Conservation (phyloP, 1,284 basidiomycete species). For the Caloboletus firmus region DNA sequence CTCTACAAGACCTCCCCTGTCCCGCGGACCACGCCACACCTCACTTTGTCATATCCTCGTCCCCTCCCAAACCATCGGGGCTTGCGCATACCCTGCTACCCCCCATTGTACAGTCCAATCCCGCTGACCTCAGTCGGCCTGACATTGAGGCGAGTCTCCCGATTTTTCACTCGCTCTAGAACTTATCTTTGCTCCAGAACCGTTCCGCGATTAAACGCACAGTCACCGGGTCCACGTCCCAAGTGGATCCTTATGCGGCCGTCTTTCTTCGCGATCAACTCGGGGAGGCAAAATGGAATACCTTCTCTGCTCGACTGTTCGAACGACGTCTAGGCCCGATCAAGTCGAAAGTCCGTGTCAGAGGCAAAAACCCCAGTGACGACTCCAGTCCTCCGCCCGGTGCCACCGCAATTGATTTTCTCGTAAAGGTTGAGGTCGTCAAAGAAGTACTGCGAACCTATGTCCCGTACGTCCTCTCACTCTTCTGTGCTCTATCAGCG, state of each 20-base stretch:
- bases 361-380: constrained; percentile 31
- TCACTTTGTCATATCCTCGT: constrained; percentile 22
- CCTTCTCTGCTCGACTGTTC: constrained; percentile 48
- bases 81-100: constrained; percentile 34
- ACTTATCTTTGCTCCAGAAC: constrained; percentile 27
- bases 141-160: constrained; percentile 26
- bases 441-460: constrained; percentile 48
- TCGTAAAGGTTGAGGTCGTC: constrained; percentile 52
- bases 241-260: constrained; percentile 45
- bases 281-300: constrained; percentile 45
- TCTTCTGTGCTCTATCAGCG: constrained; percentile 6
- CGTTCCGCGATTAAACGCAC: constrained; percentile 30
- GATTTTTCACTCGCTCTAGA: background rate
- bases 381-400: constrained; percentile 32
- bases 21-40: constrained; percentile 17
- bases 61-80: constrained; percentile 23
- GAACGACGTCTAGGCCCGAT: constrained; percentile 45
- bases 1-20: constrained; percentile 29
- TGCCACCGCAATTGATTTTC: constrained; percentile 50
- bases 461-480: constrained; percentile 43
- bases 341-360: constrained; percentile 37
- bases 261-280: constrained; percentile 46
- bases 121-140: constrained; percentile 25
- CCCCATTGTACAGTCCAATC: constrained; percentile 36
- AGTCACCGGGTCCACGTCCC: constrained; percentile 22